Percentiles rank a stretch among this genome's conserved stretches.
Evolutionary conservation across 257 asterid species (phyloP).

Genomic region (Solanum arcanum): DNA sequence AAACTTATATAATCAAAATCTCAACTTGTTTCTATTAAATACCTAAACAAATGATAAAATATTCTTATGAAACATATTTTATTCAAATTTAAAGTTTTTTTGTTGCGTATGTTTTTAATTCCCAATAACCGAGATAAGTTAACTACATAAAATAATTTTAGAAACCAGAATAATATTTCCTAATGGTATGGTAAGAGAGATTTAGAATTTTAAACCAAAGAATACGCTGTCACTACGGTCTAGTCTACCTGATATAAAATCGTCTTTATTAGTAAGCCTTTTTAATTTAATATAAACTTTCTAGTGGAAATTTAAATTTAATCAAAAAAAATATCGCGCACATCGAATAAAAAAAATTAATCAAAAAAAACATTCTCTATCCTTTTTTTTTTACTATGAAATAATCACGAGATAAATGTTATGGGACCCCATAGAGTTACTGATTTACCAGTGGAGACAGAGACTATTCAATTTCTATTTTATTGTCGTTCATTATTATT

Average conservation of each 20-base stretch:
- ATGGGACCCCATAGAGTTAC: background rate
- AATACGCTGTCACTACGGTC: too few species aligned
- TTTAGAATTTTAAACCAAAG: background rate
- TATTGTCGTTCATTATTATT: background rate
- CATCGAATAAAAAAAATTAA: background rate
- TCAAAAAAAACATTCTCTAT: background rate
- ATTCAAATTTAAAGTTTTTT: background rate
- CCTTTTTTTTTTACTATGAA: background rate
- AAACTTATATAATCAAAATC: background rate
- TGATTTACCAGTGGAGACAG: background rate
- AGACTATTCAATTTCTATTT: background rate
- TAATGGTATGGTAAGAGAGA: background rate
- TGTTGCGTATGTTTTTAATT: background rate
- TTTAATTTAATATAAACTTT: too few species aligned
- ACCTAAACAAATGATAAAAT: background rate
- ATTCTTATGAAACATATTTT: background rate
- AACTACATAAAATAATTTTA: background rate
- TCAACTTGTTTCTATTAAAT: background rate
- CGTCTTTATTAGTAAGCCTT: too few species aligned
- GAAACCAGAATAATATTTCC: background rate
- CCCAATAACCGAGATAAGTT: background rate
- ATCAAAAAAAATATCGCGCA: background rate
- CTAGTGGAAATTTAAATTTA: accelerated
- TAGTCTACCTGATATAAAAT: background rate
- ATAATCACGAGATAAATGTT: background rate